Evolutionary conservation across 768 basidiomycete species (phyloP), one percentile per base, ranked within the genome.

Genomic region (Psilocybe azurescens): DNA sequence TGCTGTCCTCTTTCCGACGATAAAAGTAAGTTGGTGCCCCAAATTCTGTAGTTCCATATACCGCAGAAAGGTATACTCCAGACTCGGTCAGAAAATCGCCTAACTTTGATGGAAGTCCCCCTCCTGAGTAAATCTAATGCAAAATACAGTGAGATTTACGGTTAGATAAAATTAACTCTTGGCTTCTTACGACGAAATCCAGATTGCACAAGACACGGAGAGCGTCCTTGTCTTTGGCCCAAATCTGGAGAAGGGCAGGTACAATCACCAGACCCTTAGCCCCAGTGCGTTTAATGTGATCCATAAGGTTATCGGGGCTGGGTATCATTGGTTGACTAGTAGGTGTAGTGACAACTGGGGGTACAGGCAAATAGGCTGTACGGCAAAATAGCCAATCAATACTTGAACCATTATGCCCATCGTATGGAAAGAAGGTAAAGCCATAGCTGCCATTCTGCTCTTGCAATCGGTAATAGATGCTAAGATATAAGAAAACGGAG

Each of bases 391-490:
- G 1, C 76, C 70, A 13, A 61, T 33, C 2, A 78, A 57, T 0
- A 81, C 47, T 44, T 81, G 78, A 2, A 67, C 54, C 6, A 53
- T 50, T 6, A 76, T 46, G 1, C 81, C 80, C 4, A 76, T 64
- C 0, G 69, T 70, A 61, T 83, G 79, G 68, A 83, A 83, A 3
- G 79, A 33, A 3, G 82, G 81, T 6, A 81, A 62, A 11, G 68
- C 65, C 69, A 75, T 73, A 1, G 61, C 67, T 28, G 69, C 71
- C 39, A 75, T 50, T 24, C 64, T 70, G 44, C 60, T 67, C 18
- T 52, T 52, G 51, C 51, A 20, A 0, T 70, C 66, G 5, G 64
- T 47, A 14, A 71, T 24, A 18, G 61, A 61, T 39, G 64, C 66
- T 69, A 29, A 24, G 24, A 24, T 24, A 24, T 24, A 24, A 32